phyloP scores from a whole-genome alignment of 768 basidiomycete species.

The Lactarius quietus region DNA sequence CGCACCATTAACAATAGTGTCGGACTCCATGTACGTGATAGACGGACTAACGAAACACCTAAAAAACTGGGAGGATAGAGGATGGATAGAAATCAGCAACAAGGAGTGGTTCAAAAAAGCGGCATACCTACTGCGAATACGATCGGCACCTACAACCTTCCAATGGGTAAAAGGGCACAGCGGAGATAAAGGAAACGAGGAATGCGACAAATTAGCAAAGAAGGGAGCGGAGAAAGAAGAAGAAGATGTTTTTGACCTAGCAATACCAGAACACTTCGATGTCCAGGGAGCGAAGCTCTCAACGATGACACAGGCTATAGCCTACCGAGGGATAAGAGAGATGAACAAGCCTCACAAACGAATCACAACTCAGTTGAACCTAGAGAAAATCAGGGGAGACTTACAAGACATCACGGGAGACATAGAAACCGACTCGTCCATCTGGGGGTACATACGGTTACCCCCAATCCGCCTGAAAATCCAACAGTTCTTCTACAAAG shows the following conservation, averaged over 20 bases:
- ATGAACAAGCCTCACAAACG: too few species aligned
- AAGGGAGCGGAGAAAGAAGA: not conserved
- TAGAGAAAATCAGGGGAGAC: not conserved
- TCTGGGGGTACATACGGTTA: not conserved
- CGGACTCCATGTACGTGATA: not conserved
- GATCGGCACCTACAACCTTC: not conserved
- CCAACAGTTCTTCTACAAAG: slow-evolving; percentile 2
- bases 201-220: not conserved
- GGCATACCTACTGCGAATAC: not conserved
- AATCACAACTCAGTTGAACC: not conserved
- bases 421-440: not conserved
- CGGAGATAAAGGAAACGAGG: not conserved
- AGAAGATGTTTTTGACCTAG: not conserved
- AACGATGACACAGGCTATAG: not conserved
- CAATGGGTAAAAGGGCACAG: slow-evolving; percentile 1
- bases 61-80: not conserved
- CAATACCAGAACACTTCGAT: not conserved
- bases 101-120: not conserved
- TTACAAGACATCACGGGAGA: rapidly evolving
- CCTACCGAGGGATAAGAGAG: not conserved
- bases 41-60: not conserved
- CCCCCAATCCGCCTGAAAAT: rapidly evolving
- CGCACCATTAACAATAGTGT: not conserved
- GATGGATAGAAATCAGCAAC: not conserved
- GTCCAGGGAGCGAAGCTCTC: not conserved